Conservation (phyloP, 345 rosid species). For the Euclidium syriacum region DNA sequence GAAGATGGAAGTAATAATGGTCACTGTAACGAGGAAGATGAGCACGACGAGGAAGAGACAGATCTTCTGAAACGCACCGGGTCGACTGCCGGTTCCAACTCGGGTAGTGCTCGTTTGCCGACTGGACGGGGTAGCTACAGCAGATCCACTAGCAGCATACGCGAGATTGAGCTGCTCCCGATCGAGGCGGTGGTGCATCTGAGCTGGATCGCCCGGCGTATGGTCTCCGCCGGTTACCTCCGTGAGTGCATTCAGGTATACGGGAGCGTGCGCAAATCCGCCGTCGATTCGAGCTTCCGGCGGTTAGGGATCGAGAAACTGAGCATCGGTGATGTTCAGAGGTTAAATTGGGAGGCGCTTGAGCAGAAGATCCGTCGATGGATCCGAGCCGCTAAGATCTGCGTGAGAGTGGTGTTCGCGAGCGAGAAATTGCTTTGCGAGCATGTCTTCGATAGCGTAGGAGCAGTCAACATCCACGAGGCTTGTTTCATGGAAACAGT, state of each 20-base stretch:
- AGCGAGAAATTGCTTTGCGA: conserved; percentile 83
- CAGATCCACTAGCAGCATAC: conserved; percentile 79
- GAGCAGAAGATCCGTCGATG: conserved; percentile 85
- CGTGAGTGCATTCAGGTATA: conserved; percentile 91
- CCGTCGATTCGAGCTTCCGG: conserved; percentile 65
- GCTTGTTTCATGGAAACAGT: conserved; percentile 95
- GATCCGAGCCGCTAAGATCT: conserved; percentile 83
- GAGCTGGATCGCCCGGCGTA: conserved; percentile 65
- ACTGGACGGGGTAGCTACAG: conserved; percentile 37
- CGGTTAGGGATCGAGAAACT: conserved; percentile 76
- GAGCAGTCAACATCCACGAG: conserved; percentile 60
- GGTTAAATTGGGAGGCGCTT: conserved; percentile 73
- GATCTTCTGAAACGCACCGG: conserved; percentile 30
- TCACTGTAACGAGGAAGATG: conserved; percentile 31
- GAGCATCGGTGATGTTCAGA: conserved; percentile 90
- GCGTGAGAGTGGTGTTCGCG: conserved; percentile 71
- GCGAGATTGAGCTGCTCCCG: conserved; percentile 83
- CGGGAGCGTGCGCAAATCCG: conserved; percentile 84
- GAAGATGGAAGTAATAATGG: conserved; percentile 19
- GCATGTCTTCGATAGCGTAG: conserved; percentile 71
- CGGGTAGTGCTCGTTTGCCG: conserved; percentile 12
- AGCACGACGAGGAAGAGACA: conserved; percentile 24
- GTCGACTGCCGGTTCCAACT: conserved; percentile 18
- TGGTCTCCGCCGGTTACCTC: conserved; percentile 73
- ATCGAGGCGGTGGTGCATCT: conserved; percentile 60